phyloP scores from a whole-genome alignment of 352 stramenopile species.

The Globisporangium uncinulatum region DNA sequence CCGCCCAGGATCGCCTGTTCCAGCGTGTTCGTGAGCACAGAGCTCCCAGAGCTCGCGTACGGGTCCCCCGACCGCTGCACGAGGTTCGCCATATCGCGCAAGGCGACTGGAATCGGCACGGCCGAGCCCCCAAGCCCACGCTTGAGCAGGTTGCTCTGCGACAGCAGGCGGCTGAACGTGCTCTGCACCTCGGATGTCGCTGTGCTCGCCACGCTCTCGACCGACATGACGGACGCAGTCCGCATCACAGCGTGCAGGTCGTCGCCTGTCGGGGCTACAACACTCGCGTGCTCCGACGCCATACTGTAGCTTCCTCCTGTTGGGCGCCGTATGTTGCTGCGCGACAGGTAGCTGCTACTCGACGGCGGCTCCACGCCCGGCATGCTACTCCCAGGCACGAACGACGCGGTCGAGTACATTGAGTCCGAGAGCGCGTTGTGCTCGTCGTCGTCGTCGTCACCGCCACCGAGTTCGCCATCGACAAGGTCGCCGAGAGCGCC shows the following conservation, averaged over 20 bases:
- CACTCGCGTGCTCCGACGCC: slow-evolving; percentile 6
- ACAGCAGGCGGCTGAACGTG: slow-evolving; percentile 54
- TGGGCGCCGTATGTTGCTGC: slow-evolving; percentile 16
- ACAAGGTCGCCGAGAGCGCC: slow-evolving; percentile 13
- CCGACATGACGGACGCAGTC: slow-evolving; percentile 21
- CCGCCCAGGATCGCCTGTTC: slow-evolving; percentile 65
- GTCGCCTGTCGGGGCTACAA: slow-evolving; percentile 24
- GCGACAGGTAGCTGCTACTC: slow-evolving; percentile 9
- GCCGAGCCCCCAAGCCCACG: slow-evolving; percentile 27
- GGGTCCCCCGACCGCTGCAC: slow-evolving; percentile 40
- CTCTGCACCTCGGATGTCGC: slow-evolving; percentile 26
- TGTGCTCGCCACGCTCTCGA: slow-evolving; percentile 29
- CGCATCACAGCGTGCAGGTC: slow-evolving; percentile 1
- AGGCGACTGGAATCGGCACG: slow-evolving; percentile 20
- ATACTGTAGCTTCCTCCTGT: slow-evolving; percentile 3
- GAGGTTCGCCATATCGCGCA: slow-evolving; percentile 17
- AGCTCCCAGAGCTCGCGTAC: slow-evolving; percentile 33
- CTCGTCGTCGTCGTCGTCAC: slow-evolving; percentile 20
- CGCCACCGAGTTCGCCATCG: slow-evolving; percentile 19
- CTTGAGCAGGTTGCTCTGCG: slow-evolving; percentile 55
- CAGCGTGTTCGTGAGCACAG: slow-evolving; percentile 42
- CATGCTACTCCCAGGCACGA: slow-evolving; percentile 15
- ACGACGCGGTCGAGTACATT: slow-evolving; percentile 59
- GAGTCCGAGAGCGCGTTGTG: slow-evolving; percentile 48
- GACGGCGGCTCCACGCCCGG: slow-evolving; percentile 10